Conservation (phyloP, 78 protist genomes). For the Mastigamoeba balamuthi region DNA sequence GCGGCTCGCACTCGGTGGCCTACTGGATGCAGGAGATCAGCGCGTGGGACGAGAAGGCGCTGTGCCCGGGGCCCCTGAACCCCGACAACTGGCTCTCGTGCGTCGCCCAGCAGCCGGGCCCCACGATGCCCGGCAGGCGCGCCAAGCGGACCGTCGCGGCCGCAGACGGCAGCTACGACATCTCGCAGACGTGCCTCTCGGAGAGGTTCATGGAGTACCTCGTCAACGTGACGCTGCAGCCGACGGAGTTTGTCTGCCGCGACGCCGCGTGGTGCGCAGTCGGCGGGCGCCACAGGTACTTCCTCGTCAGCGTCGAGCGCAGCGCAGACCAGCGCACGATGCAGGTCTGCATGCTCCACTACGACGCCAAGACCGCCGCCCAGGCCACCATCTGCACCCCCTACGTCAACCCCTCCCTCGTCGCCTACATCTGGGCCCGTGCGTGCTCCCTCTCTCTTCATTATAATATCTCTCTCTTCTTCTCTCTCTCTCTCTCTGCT, state of each 20-base stretch:
- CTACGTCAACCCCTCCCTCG: neutral
- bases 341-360: neutral
- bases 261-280: neutral
- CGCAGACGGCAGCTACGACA: neutral
- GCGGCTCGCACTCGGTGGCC: neutral
- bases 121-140: neutral
- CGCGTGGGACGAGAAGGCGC: neutral
- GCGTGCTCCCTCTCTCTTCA: too few relatives aligned
- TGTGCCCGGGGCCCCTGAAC: neutral
- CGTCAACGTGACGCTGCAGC: neutral
- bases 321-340: neutral
- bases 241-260: neutral
- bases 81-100: neutral
- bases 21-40: neutral
- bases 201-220: neutral
- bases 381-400: neutral
- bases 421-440: neutral
- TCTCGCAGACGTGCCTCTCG: neutral
- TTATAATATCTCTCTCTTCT: too few relatives aligned
- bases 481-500: too few relatives aligned
- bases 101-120: neutral
- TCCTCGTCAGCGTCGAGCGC: neutral
- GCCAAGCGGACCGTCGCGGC: neutral
- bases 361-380: neutral
- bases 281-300: neutral